Evolutionary conservation across 345 rosid genomes (phyloP).

Genomic region (Eucalyptus erythrocorys): DNA sequence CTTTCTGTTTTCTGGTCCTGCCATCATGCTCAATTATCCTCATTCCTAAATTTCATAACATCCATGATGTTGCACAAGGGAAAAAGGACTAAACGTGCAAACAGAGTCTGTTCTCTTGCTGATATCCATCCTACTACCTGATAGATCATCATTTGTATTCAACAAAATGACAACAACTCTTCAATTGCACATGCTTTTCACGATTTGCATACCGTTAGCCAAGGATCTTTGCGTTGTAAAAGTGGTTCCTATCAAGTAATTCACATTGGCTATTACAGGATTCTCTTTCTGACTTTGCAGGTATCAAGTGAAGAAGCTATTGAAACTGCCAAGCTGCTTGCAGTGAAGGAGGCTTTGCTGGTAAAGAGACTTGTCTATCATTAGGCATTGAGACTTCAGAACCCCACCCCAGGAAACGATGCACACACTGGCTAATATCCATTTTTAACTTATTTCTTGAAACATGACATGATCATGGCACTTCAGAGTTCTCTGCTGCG

Average conservation of each 20-base stretch:
- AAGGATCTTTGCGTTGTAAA: background rate
- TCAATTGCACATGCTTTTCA: background rate
- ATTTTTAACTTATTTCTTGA: background rate
- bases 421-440: background rate
- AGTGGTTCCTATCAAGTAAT: background rate
- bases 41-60: background rate
- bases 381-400: background rate
- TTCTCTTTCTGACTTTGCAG: slow-evolving; percentile 4
- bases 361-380: slow-evolving; percentile 19
- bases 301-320: slow-evolving; percentile 80
- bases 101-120: background rate
- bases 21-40: background rate
- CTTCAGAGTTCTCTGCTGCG: background rate
- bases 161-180: background rate
- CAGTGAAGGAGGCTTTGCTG: slow-evolving; percentile 74
- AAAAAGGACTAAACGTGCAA: background rate
- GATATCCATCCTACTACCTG: background rate
- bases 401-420: background rate
- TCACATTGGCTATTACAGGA: background rate
- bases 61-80: background rate
- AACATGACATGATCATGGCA: background rate
- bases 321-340: slow-evolving; percentile 65
- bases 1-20: background rate
- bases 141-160: background rate
- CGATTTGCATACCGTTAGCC: background rate